Evolutionary conservation across 2,329 filamentous ascomycete genomes (phyloP).

Genomic region (Aspergillus clavatus): DNA sequence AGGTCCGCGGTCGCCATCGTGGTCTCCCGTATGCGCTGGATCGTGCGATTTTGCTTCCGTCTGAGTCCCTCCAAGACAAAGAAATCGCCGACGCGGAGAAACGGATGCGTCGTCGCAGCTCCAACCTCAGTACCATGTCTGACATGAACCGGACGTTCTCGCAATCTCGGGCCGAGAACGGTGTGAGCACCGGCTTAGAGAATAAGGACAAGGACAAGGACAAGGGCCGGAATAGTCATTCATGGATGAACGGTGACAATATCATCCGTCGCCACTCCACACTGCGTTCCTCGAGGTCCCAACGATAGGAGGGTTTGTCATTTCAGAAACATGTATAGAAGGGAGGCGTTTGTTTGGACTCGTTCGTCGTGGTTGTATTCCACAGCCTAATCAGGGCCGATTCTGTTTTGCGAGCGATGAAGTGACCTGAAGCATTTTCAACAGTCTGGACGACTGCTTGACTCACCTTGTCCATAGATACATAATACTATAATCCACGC

Average conservation of each 20-base stretch:
- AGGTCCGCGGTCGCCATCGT: slow-evolving; percentile 61
- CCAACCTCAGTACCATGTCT: slow-evolving; percentile 29
- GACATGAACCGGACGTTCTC: slow-evolving; percentile 23
- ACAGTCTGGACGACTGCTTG: no score
- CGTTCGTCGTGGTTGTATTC: not conserved
- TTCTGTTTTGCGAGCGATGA: no score
- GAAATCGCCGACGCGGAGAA: slow-evolving; percentile 52
- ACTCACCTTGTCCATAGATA: not conserved
- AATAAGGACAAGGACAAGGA: slow-evolving; percentile 25
- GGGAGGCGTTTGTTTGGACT: not conserved
- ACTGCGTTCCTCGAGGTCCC: slow-evolving; percentile 21
- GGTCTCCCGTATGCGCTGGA: slow-evolving; percentile 64
- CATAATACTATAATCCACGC: not conserved
- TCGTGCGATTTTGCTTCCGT: slow-evolving; percentile 64
- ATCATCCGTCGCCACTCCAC: slow-evolving; percentile 28
- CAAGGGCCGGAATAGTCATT: slow-evolving; percentile 12
- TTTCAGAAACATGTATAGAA: not conserved
- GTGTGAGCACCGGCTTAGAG: slow-evolving; percentile 21
- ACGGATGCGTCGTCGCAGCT: slow-evolving; percentile 37
- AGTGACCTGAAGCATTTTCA: not conserved
- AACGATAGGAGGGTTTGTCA: slow-evolving; percentile 9
- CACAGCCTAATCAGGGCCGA: no score
- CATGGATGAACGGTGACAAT: slow-evolving; percentile 14
- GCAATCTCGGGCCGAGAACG: slow-evolving; percentile 20
- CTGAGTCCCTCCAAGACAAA: slow-evolving; percentile 58